Percentiles rank a stretch among this genome's conserved stretches.
These are phyloP conservation scores for Fusarium compactum DNA, from an alignment of 2,329 filamentous ascomycete species.

Conservation along the genomic window DNA sequence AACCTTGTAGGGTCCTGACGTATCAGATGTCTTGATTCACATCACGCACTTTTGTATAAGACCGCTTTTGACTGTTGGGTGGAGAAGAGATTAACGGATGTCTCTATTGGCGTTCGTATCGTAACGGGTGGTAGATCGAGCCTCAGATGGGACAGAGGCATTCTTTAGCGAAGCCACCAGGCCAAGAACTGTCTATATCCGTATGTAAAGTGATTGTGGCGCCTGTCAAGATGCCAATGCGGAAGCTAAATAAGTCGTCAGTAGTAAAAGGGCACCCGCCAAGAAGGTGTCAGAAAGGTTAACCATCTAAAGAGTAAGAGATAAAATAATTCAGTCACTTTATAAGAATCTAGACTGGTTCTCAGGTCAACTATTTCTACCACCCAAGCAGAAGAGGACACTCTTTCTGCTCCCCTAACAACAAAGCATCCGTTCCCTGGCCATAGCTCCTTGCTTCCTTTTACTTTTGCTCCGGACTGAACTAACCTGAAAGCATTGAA, in stretches of 20 bases:
- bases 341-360: too few species aligned
- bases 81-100: not conserved
- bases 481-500: conserved; percentile 18
- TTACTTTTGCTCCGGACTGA: not conserved
- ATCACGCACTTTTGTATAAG: not conserved
- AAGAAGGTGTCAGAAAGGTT: not conserved
- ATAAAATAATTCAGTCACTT: not conserved
- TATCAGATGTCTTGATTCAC: not conserved
- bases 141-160: conserved; percentile 3
- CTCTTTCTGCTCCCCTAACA: not conserved
- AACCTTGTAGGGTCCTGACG: conserved; percentile 2
- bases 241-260: conserved; percentile 24
- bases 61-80: not conserved
- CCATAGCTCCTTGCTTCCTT: conserved; percentile 10
- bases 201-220: not conserved
- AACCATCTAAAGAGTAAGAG: too few species aligned
- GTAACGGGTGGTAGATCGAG: conserved; percentile 12
- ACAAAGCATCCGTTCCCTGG: not conserved
- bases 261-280: not conserved
- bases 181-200: conserved; percentile 1
- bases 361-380: too few species aligned
- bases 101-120: not conserved
- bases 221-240: conserved; percentile 14
- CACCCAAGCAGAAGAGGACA: not conserved
- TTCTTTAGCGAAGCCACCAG: conserved; percentile 19